Base-by-base conservation (phyloP, 352 stramenopile species). In the Phytopythium montanum region DNA sequence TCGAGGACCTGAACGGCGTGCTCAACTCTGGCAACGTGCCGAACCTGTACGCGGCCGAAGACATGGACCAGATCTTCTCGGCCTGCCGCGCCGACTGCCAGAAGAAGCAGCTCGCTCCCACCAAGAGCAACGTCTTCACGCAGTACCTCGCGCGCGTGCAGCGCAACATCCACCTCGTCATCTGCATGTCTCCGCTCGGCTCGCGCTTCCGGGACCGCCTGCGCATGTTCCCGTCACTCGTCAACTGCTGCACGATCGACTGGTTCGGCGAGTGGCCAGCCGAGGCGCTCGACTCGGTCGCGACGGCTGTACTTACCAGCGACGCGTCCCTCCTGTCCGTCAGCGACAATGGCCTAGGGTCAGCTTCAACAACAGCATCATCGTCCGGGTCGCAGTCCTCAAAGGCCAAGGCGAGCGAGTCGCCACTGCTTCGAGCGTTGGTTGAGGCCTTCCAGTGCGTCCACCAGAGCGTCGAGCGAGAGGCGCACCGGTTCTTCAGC, bases 1-100 rank as follows among this genome's bases (percentile, higher is more conserved):
- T 98, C 3, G 95, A 98, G 70, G 95, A 98, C 65, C 93, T 98
- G 56, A 98, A 98, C 72, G 96, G 90, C 62, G 86, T 98, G 5
- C 75, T 98, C 2, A 98, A 98, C 73, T 97, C 88, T 25, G 95
- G 95, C 19, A 94, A 98, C 49, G 87, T 98, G 0, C 95, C 95
- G 2, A 98, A 98, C 56, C 63, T 98, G 56, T 98, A 98, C 58
- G 88, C 72, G 0, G 60, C 83, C 0, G 95, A 98, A 64, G 95
- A 98, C 45, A 67, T 98, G 52, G 94, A 98, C 48, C 71, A 82
- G 42, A 98, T 98, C 68, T 92, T 85, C 46, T 92, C 79, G 23
- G 85, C 95, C 21, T 98, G 88, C 50, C 83, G 92, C n/a, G 65
- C 82, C 2, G 88, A 97, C 51, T 98, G 93, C 49, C 76, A 85